Evolutionary conservation across 345 rosid genomes (phyloP).

Genomic region (Salix exigua): DNA sequence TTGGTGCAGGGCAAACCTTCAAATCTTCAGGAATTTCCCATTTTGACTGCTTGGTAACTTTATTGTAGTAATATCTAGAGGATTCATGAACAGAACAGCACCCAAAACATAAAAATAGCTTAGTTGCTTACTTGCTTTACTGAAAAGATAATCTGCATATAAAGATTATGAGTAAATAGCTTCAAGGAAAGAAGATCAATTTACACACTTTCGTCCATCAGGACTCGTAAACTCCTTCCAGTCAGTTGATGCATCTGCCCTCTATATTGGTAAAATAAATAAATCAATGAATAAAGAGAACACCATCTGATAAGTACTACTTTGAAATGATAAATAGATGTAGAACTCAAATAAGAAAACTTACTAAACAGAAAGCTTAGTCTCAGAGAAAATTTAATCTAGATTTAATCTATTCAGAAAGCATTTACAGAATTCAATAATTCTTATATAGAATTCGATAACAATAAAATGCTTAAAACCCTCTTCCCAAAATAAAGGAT

Average conservation of each 20-base stretch:
- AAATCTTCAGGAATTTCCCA: conserved; percentile 90
- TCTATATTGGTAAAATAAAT: conserved; percentile 45
- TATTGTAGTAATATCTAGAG: conserved; percentile 79
- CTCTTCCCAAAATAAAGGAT: neutral
- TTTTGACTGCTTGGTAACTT: conserved; percentile 78
- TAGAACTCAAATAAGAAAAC: neutral
- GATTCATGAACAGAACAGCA: conserved; percentile 16
- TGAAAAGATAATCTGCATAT: neutral
- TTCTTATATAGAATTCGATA: neutral
- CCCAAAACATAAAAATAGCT: conserved; percentile 13
- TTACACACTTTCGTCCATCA: conserved; percentile 83
- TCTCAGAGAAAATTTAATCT: neutral
- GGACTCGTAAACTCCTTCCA: conserved; percentile 94
- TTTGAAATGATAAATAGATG: neutral
- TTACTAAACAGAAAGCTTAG: neutral
- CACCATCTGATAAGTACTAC: neutral
- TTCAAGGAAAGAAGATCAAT: conserved; percentile 10
- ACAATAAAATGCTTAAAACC: neutral
- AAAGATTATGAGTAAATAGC: neutral
- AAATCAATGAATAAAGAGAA: conserved; percentile 5
- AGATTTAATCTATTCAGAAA: neutral
- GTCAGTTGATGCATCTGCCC: conserved; percentile 87
- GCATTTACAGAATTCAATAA: neutral
- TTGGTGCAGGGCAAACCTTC: conserved; percentile 51
- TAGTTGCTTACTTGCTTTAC: neutral